Evolutionary conservation across 2,329 filamentous ascomycete species (phyloP).

Genomic region (Calonectria pauciramosa): DNA sequence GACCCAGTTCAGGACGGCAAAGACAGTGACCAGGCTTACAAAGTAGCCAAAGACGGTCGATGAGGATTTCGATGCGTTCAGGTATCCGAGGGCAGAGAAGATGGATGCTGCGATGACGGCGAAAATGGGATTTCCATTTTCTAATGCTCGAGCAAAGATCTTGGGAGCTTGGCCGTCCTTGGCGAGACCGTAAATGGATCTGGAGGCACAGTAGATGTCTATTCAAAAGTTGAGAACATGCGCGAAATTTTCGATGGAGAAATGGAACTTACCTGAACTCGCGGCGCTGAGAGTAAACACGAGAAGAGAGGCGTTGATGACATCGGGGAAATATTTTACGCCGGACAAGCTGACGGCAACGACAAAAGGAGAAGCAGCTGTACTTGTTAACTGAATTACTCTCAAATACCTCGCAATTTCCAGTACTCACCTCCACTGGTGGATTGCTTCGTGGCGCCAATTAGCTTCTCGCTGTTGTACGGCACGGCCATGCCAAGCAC

Average conservation of each 20-base stretch:
- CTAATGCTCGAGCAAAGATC: constrained; percentile 47
- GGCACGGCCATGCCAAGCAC: constrained; percentile 45
- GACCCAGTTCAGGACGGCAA: constrained; percentile 60
- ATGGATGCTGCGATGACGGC: constrained; percentile 52
- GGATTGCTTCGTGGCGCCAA: constrained; percentile 30
- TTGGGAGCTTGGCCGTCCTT: constrained; percentile 55
- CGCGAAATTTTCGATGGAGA: not conserved
- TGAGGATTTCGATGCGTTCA: constrained; percentile 54
- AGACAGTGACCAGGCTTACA: constrained; percentile 58
- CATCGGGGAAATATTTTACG: constrained; percentile 34
- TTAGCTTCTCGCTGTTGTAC: constrained; percentile 34
- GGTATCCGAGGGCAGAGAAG: constrained; percentile 55
- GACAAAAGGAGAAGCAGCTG: constrained; percentile 42
- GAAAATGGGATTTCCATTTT: constrained; percentile 56
- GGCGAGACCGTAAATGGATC: constrained; percentile 52
- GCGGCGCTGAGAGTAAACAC: constrained; percentile 45
- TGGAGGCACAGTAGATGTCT: constrained; percentile 54
- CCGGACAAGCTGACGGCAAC: constrained; percentile 39
- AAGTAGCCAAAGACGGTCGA: constrained; percentile 57
- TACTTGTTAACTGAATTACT: not conserved
- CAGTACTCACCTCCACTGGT: constrained; percentile 29
- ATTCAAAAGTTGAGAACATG: not conserved
- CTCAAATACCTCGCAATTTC: not conserved
- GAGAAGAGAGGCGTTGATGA: constrained; percentile 43
- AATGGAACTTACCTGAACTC: constrained; percentile 16